Evolutionary conservation across 148 eudicot species (phyloP).

Genomic region (Chenopodium suecicum): DNA sequence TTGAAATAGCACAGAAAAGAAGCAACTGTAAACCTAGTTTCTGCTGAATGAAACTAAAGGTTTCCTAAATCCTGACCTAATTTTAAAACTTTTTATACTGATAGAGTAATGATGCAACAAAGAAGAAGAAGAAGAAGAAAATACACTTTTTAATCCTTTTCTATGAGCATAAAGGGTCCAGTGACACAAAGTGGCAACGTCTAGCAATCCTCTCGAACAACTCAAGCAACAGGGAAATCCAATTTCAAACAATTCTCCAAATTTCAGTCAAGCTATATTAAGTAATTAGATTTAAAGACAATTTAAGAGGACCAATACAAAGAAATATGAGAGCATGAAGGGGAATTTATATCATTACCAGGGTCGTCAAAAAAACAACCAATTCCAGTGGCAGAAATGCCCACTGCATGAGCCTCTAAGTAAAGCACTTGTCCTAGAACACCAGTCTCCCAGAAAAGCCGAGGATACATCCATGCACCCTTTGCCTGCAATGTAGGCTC

Average conservation of each 20-base stretch:
- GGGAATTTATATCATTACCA: conserved; percentile 37
- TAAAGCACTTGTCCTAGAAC: conserved; percentile 92
- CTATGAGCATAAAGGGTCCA: not conserved
- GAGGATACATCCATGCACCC: conserved; percentile 95
- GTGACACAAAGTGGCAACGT: not conserved
- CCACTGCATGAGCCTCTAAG: conserved; percentile 90
- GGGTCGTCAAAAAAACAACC: conserved; percentile 98
- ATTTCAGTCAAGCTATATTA: not conserved
- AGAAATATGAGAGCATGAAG: not conserved
- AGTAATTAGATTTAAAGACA: not conserved
- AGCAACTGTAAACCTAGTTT: not conserved
- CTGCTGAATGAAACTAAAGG: not conserved
- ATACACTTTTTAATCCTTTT: not conserved
- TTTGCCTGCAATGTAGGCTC: conserved; percentile 61
- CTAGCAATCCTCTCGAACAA: not conserved
- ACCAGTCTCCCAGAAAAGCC: conserved; percentile 96
- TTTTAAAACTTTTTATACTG: too few species aligned
- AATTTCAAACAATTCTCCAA: not conserved
- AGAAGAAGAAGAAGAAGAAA: not conserved
- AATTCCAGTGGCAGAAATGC: conserved; percentile 92
- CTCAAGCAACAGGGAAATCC: not conserved
- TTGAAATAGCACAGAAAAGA: not conserved
- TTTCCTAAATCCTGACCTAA: too few species aligned
- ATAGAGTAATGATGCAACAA: not conserved
- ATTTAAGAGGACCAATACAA: not conserved